phyloP scores from a whole-genome alignment of 1,139 yeast species.

The Candida frijolesensis region DNA sequence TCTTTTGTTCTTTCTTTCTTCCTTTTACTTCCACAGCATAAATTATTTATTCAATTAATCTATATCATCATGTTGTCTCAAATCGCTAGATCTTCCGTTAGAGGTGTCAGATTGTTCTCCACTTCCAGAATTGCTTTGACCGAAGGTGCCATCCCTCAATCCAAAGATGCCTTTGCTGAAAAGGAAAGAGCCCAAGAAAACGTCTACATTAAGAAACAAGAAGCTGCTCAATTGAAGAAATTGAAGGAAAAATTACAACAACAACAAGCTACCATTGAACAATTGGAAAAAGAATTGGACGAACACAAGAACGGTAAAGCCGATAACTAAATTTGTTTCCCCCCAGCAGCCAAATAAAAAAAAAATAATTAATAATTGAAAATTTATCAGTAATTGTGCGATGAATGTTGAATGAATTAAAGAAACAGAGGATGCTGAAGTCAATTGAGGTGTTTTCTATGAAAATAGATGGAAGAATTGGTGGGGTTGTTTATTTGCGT shows the following conservation, averaged over 20 bases:
- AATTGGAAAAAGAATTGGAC: constrained; percentile 45
- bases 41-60: constrained; percentile 1
- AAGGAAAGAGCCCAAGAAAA: constrained; percentile 50
- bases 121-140: constrained; percentile 33
- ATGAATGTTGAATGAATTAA: too few relatives aligned
- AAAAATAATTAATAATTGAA: background rate
- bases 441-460: background rate
- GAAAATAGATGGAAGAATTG: background rate
- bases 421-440: too few relatives aligned
- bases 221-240: constrained; percentile 50
- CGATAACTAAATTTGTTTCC: background rate
- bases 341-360: background rate
- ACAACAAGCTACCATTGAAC: constrained; percentile 46
- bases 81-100: constrained; percentile 27
- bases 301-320: constrained; percentile 33
- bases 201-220: constrained; percentile 48
- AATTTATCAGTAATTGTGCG: too few relatives aligned
- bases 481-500: background rate
- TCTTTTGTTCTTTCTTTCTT: background rate
- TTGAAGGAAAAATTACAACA: constrained; percentile 48
- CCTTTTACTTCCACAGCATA: background rate
- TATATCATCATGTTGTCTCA: constrained; percentile 32
- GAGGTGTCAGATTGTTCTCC: constrained; percentile 42
- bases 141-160: constrained; percentile 29
- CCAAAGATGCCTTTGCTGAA: constrained; percentile 40